phyloP scores from a whole-genome alignment of 768 basidiomycete species.

The Lentinus brumalis region DNA sequence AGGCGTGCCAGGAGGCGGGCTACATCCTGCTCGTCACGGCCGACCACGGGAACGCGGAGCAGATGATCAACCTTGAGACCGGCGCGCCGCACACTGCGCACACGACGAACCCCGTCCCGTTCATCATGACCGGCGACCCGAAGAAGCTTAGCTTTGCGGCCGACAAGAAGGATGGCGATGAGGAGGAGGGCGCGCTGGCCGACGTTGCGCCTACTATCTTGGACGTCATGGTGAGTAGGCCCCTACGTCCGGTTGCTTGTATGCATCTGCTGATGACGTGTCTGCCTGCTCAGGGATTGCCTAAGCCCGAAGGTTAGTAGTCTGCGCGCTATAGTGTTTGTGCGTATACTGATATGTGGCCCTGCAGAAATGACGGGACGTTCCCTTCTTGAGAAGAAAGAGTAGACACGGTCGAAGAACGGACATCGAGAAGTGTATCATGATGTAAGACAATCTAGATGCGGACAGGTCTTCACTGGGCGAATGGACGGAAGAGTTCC shows the following conservation, averaged over 20 bases:
- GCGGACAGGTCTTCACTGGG: no score
- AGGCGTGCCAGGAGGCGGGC: constrained; percentile 82
- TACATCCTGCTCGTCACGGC: constrained; percentile 89
- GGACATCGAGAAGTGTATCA: neutral
- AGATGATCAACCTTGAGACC: constrained; percentile 84
- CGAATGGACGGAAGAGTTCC: no score
- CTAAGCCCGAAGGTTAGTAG: constrained; percentile 65
- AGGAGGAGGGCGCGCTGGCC: constrained; percentile 71
- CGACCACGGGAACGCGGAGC: constrained; percentile 95
- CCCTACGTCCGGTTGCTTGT: neutral
- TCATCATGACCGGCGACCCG: constrained; percentile 77
- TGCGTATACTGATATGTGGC: constrained; percentile 1
- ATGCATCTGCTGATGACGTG: neutral
- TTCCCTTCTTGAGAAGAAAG: constrained; percentile 29
- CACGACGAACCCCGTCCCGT: constrained; percentile 87
- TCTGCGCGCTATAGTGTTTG: neutral
- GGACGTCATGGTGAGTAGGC: constrained; percentile 62
- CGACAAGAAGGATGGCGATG: constrained; percentile 51
- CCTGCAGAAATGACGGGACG: constrained; percentile 33
- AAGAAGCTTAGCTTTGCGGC: constrained; percentile 54
- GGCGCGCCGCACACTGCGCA: constrained; percentile 92
- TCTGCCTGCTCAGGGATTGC: constrained; percentile 47
- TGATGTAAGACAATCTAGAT: neutral
- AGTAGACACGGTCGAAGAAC: neutral
- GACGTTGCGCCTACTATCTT: constrained; percentile 92